Conservation (phyloP, 2,329 filamentous ascomycete species). For the Colletotrichum sp. region DNA sequence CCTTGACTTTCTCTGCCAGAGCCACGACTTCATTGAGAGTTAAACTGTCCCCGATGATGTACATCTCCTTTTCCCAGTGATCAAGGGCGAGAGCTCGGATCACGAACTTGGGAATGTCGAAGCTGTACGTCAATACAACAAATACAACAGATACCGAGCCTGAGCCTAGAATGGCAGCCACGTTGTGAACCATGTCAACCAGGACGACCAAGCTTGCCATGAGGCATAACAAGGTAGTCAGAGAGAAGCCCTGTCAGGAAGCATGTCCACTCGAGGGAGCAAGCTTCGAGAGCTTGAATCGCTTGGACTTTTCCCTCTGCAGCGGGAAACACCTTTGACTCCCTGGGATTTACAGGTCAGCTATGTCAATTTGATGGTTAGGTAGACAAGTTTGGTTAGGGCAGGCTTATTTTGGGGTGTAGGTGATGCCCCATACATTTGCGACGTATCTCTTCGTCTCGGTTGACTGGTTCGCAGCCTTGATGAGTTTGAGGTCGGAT, state of each 20-base stretch:
- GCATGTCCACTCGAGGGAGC: constrained; percentile 37
- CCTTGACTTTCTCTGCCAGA: constrained; percentile 41
- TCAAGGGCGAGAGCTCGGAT: constrained; percentile 38
- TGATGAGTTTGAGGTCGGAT: constrained; percentile 45
- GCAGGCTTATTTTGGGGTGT: neutral
- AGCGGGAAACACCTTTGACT: neutral
- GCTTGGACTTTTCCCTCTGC: constrained; percentile 40
- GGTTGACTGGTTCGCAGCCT: constrained; percentile 41
- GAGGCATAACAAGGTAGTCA: constrained; percentile 29
- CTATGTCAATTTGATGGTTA: constrained; percentile 2
- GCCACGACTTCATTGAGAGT: constrained; percentile 41
- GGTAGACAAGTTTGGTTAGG: neutral
- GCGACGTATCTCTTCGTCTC: constrained; percentile 45
- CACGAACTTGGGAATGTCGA: constrained; percentile 33
- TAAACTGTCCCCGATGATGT: constrained; percentile 35
- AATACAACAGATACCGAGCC: neutral
- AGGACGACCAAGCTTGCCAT: constrained; percentile 10
- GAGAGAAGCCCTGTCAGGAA: constrained; percentile 26
- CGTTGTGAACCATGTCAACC: neutral
- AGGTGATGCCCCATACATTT: constrained; percentile 40
- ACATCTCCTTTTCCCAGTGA: constrained; percentile 40
- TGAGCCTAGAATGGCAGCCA: neutral
- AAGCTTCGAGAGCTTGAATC: constrained; percentile 46
- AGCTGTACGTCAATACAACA: neutral
- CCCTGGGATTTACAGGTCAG: constrained; percentile 30